Percentiles rank a stretch among this genome's conserved stretches.
These are phyloP conservation scores for Xylaria telfairii DNA, from an alignment of 495 filamentous ascomycete species.

Conservation along the genomic window DNA sequence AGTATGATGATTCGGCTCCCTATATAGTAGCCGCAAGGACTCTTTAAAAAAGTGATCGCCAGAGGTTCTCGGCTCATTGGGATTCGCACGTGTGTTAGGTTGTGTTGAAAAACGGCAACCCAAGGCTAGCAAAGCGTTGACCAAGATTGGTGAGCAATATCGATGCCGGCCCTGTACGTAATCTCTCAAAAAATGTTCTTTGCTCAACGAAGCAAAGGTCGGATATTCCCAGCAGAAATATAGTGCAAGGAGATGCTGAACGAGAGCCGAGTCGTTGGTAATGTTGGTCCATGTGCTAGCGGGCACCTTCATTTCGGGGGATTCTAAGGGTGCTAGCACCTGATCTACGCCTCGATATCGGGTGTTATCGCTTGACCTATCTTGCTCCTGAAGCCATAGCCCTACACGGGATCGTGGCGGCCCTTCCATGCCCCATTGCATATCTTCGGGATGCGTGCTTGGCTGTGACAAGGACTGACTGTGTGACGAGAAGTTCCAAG, in stretches of 20 bases:
- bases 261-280: conserved; percentile 61
- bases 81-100: conserved; percentile 65
- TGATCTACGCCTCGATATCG: conserved; percentile 45
- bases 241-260: conserved; percentile 68
- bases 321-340: conserved; percentile 41
- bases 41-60: conserved; percentile 78
- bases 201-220: conserved; percentile 72
- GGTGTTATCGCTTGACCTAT: conserved; percentile 22
- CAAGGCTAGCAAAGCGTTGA: conserved; percentile 76
- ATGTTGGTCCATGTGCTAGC: conserved; percentile 64
- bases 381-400: conserved; percentile 46
- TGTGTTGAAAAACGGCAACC: conserved; percentile 76
- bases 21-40: conserved; percentile 63
- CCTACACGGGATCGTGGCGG: conserved; percentile 48
- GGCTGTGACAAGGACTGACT: conserved; percentile 46
- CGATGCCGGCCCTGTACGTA: conserved; percentile 59
- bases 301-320: conserved; percentile 45
- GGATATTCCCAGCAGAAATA: conserved; percentile 88
- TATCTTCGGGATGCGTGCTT: conserved; percentile 47
- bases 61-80: conserved; percentile 65
- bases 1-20: conserved; percentile 61
- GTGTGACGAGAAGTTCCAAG: conserved; percentile 50
- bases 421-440: conserved; percentile 47
- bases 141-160: conserved; percentile 74
- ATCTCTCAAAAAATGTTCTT: conserved; percentile 74